A percentile compares a stretch with the other conserved stretches of the same genome.
These are phyloP conservation scores for Naganishia liquefaciens DNA, from an alignment of 1,284 basidiomycete species.

Conservation along the genomic window DNA sequence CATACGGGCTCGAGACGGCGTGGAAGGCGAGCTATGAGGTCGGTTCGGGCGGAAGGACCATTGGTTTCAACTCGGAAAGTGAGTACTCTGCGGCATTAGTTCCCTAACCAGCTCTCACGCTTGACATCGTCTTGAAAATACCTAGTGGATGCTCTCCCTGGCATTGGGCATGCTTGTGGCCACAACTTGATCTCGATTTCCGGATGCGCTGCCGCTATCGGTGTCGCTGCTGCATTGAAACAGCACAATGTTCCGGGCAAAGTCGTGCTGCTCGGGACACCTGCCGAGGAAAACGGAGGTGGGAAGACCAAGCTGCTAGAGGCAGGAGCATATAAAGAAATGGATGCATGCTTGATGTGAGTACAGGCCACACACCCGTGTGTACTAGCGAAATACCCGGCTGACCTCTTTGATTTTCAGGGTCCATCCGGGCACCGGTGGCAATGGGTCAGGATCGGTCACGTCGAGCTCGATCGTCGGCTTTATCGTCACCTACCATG, in stretches of 20 bases:
- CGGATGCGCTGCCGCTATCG: slow-evolving; percentile 49
- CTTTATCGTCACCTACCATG: slow-evolving; percentile 40
- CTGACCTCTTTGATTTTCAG: background rate
- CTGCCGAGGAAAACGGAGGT: slow-evolving; percentile 74
- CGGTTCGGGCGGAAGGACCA: slow-evolving; percentile 39
- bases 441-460: slow-evolving; percentile 31
- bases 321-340: slow-evolving; percentile 54
- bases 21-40: slow-evolving; percentile 41
- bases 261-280: slow-evolving; percentile 76
- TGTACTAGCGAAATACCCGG: background rate
- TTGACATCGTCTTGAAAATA: background rate
- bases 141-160: slow-evolving; percentile 41
- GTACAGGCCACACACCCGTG: no score
- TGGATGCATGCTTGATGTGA: slow-evolving; percentile 75
- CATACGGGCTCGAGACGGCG: slow-evolving; percentile 60
- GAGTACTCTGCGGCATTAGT: slow-evolving; percentile 20
- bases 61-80: slow-evolving; percentile 45
- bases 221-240: slow-evolving; percentile 46
- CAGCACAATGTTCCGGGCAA: slow-evolving; percentile 67
- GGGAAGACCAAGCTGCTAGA: slow-evolving; percentile 77
- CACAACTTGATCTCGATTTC: slow-evolving; percentile 54
- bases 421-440: slow-evolving; percentile 28
- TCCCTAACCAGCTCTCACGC: no score
- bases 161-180: slow-evolving; percentile 75
- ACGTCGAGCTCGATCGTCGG: slow-evolving; percentile 35